These are phyloP conservation scores for Chytriomyces sp. DNA, from an alignment of 192 early-diverging fungal genomes.

Conservation along the genomic window DNA sequence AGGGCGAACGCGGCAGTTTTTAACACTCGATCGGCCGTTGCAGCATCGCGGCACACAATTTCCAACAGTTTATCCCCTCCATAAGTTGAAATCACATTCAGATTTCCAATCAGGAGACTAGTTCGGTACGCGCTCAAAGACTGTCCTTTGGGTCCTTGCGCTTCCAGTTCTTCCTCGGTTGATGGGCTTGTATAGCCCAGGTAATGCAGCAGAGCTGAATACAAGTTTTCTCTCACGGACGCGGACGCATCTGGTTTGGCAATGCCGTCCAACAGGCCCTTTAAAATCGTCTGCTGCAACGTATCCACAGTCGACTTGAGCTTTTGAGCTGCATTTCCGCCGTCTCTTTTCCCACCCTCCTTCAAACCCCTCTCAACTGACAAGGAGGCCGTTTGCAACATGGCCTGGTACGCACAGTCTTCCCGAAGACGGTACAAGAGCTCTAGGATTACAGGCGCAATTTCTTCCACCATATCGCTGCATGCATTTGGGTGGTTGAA, in stretches of 20 bases:
- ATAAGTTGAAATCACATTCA: constrained; percentile 35
- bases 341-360: neutral
- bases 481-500: constrained; percentile 50
- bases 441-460: constrained; percentile 63
- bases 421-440: constrained; percentile 62
- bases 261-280: constrained; percentile 66
- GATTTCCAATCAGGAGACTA: constrained; percentile 33
- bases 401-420: constrained; percentile 59
- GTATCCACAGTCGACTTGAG: constrained; percentile 44
- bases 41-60: constrained; percentile 78
- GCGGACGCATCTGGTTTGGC: constrained; percentile 61
- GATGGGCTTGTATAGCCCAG: constrained; percentile 65
- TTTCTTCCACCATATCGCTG: constrained; percentile 53
- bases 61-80: constrained; percentile 76
- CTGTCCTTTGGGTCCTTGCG: neutral
- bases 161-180: neutral
- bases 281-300: constrained; percentile 44
- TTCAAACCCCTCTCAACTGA: neutral
- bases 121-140: neutral
- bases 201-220: constrained; percentile 75
- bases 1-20: constrained; percentile 83
- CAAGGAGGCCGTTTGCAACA: constrained; percentile 51
- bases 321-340: neutral
- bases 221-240: constrained; percentile 77
- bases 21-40: constrained; percentile 79